Base-by-base conservation (phyloP, 805 yeast genomes). In the Candida taoyuanica region DNA sequence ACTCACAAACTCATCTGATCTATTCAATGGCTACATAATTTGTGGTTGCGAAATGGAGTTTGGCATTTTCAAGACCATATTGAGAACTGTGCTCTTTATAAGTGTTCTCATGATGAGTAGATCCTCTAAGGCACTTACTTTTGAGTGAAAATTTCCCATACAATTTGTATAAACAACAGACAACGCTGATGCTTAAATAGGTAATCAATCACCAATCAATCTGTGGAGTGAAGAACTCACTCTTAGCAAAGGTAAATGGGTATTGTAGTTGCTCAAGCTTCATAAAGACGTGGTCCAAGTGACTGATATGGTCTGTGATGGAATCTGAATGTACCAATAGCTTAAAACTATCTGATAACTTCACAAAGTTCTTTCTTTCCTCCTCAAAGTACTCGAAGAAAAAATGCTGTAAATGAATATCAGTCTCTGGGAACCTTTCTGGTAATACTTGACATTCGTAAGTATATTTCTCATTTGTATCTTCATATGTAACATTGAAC, bases 391-490 rank as follows among this genome's bases (percentile, higher is more conserved):
- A 31, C 14, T 21, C 13, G 7, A 12, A 16, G 18, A 31, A 31
- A 14, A 23, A 31, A 28, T 23, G 19, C 28, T 31, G 34, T 4
- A 31, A 28, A 16, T 31, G 34, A n/a, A 31, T 21, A 14, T 31
- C 16, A n/a, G 34, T 31, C 34, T 31, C 20, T 21, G 34, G 34
- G 19, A 31, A 31, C 15, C 34, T 21, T 16, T 31, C 34, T 7
- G 34, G 34, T 6, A 31, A 20, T 9, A 31, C 34, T 17, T 31
- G 34, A 12, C 34, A 31, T 12, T 31, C 34, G 28, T 31, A 31
- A 3, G 34, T 23, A 5, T 15, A 12, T 7, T 6, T 31, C 9
- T 17, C 14, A 7, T 19, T 17, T 16, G 15, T 15, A 14, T 23
- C 20, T 11, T 21, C 14, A 15, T 18, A 31, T 14, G 21, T n/a